phyloP scores from a whole-genome alignment of 441 rosid species.

The Euphorbia corollata region DNA sequence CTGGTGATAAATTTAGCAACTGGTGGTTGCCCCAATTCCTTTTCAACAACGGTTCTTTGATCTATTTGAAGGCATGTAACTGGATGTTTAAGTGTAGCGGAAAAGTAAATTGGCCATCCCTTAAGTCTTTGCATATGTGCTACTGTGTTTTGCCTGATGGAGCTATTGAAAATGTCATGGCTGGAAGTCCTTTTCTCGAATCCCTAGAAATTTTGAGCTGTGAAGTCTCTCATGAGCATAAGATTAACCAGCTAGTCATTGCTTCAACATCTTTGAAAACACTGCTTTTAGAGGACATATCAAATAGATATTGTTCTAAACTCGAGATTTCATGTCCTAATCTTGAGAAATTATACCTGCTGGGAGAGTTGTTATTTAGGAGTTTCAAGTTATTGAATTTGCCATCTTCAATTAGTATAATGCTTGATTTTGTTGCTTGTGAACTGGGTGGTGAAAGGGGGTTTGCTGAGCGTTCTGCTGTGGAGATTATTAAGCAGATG shows the following conservation, averaged over 20 bases:
- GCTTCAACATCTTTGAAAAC: conserved; percentile 7
- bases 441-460: too few species aligned
- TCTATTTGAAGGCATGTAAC: too few species aligned
- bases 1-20: too few species aligned
- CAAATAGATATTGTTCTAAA: background rate
- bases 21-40: too few species aligned
- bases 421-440: background rate
- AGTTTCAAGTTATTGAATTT: background rate
- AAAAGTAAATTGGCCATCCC: conserved; percentile 16
- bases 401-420: background rate
- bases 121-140: conserved; percentile 16
- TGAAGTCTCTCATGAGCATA: too few species aligned
- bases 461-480: too few species aligned
- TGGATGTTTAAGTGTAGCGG: background rate
- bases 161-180: conserved; percentile 5
- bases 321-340: conserved; percentile 5
- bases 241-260: background rate
- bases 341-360: background rate
- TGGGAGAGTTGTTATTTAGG: background rate
- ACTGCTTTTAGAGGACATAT: background rate
- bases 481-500: background rate
- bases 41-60: too few species aligned
- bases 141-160: background rate
- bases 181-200: conserved; percentile 17
- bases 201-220: conserved; percentile 9